Percentiles rank a stretch among this genome's conserved stretches.
These are phyloP conservation scores for Elaeis guineensis DNA, from an alignment of 176 grass and related monocot species.

Conservation along the genomic window DNA sequence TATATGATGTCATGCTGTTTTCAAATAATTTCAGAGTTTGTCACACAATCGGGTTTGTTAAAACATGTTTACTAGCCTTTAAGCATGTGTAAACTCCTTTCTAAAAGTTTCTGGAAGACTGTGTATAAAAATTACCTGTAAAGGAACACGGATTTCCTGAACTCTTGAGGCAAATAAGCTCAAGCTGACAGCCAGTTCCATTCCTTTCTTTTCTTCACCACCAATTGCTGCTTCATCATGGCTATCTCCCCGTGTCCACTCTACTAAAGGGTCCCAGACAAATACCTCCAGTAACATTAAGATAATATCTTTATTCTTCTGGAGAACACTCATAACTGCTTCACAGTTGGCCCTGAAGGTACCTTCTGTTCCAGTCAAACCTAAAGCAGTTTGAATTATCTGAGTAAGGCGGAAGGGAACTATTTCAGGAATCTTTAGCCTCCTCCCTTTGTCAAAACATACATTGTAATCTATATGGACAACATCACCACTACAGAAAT, in stretches of 20 bases:
- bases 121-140: constrained; percentile 49
- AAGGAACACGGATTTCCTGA: constrained; percentile 93
- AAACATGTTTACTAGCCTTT: too few species aligned
- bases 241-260: constrained; percentile 86
- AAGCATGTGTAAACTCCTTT: too few species aligned
- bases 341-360: constrained; percentile 83
- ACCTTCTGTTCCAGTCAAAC: constrained; percentile 79
- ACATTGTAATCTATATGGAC: constrained; percentile 98
- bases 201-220: constrained; percentile 98
- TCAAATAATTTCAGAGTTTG: too few species aligned
- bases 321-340: constrained; percentile 57
- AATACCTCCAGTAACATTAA: constrained; percentile 97
- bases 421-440: constrained; percentile 97
- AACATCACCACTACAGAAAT: constrained; percentile 79
- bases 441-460: constrained; percentile 98
- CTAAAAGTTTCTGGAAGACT: neutral
- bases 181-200: constrained; percentile 97
- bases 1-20: too few species aligned
- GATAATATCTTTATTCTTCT: constrained; percentile 91
- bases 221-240: constrained; percentile 91
- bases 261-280: constrained; percentile 89
- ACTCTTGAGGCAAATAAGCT: constrained; percentile 94
- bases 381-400: constrained; percentile 89
- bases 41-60: too few species aligned
- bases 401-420: constrained; percentile 95